Evolutionary conservation across 139 green algal species (phyloP), one percentile per base, ranked within the genome.

Genomic region (Tetraselmis chui): DNA sequence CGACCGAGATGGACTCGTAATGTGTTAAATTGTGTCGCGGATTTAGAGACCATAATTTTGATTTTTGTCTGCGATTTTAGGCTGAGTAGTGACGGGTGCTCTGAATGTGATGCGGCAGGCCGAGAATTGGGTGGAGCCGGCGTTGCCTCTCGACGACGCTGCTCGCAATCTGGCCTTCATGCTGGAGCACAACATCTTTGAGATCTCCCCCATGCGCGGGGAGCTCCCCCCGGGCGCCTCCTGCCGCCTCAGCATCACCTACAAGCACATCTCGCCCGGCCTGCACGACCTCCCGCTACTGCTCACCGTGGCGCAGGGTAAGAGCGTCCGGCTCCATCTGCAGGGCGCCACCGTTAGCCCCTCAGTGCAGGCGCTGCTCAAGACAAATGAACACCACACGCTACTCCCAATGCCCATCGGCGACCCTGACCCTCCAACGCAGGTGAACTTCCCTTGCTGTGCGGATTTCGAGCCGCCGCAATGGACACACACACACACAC

Each of bases 41-140:
- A n/a, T n/a, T n/a, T n/a, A n/a, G n/a, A n/a, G n/a, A n/a, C n/a
- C n/a, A n/a, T n/a, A n/a, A n/a, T n/a, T n/a, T n/a, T n/a, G n/a
- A n/a, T n/a, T n/a, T n/a, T n/a, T n/a, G n/a, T n/a, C n/a, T n/a
- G n/a, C n/a, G n/a, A n/a, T n/a, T n/a, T n/a, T n/a, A n/a, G n/a
- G n/a, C n/a, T n/a, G n/a, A n/a, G n/a, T n/a, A n/a, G n/a, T n/a
- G n/a, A n/a, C n/a, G n/a, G n/a, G n/a, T n/a, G n/a, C n/a, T n/a
- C n/a, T n/a, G n/a, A n/a, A n/a, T n/a, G n/a, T n/a, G n/a, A n/a
- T n/a, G 67, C 30, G 78, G 59, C 89, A 95, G 74, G 26, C 92
- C 32, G 92, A 95, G 82, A 94, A 92, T 78, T 95, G 92, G 92
- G 89, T 94, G 29, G 92, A 95, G 76, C 79, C 87, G n/a, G 86